Evolutionary conservation across 1,139 yeast genomes (phyloP).

Genomic region (Diutina mesorugosa): DNA sequence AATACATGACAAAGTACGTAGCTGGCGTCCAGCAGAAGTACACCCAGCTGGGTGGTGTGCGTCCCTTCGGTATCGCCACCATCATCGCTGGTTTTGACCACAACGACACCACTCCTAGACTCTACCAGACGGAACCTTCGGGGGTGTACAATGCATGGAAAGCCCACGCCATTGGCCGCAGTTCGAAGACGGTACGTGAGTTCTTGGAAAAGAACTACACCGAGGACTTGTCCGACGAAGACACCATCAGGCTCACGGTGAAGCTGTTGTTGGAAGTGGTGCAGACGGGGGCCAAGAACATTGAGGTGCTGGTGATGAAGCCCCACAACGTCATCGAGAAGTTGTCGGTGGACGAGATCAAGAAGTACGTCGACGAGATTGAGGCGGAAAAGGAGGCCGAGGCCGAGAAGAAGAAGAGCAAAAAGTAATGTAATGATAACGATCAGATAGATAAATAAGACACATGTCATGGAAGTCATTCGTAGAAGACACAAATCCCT

Average conservation of each 20-base stretch:
- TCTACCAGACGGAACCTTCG: conserved; percentile 94
- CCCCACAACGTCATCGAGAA: conserved; percentile 45
- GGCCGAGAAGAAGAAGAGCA: conserved; percentile 64
- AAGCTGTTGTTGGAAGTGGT: conserved; percentile 89
- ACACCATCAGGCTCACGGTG: conserved; percentile 70
- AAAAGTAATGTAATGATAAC: background rate
- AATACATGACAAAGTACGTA: conserved; percentile 83
- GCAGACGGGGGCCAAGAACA: conserved; percentile 94
- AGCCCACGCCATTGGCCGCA: conserved; percentile 94
- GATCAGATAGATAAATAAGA: background rate
- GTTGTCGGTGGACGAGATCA: conserved; percentile 63
- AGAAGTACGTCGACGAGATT: conserved; percentile 63
- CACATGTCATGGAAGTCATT: too few species aligned
- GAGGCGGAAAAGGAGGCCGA: conserved; percentile 89
- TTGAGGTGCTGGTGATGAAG: conserved; percentile 80
- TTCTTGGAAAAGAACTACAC: conserved; percentile 84
- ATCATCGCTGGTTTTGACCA: conserved; percentile 92
- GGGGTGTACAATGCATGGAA: conserved; percentile 99
- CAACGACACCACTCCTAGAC: conserved; percentile 65
- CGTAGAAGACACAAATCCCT: too few species aligned
- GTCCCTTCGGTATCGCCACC: conserved; percentile 93
- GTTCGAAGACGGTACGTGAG: conserved; percentile 90
- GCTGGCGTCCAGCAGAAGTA: conserved; percentile 96
- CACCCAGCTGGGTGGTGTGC: conserved; percentile 96
- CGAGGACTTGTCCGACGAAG: conserved; percentile 59